Base-by-base conservation (phyloP, 805 yeast genomes). In the Kluyveromyces starmeri region DNA sequence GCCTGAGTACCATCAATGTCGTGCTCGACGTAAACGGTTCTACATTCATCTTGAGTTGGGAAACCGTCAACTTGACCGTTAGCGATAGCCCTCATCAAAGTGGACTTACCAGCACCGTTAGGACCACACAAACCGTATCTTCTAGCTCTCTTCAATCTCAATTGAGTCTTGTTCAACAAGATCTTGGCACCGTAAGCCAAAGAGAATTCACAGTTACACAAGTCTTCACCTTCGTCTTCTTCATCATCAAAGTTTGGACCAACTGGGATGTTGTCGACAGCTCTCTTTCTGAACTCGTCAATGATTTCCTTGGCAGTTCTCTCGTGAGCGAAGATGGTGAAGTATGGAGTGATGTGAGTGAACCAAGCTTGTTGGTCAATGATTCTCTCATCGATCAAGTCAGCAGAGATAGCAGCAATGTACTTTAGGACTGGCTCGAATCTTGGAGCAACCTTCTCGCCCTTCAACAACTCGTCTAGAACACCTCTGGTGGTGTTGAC, bases 141-240 rank as follows among this genome's bases (percentile, higher is more conserved):
- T 75, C 96, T 88, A 73, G 83, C 92, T 76, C 95, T 81, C 86
- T 85, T 86, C 65, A 92, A 82, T 73, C 98, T 86, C 67, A 92
- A 79, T 75, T 89, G 96, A 55, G 98, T 92, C 73, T 92, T 89
- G 89, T 92, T 92, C 70, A 92, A 85, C 73, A 92, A 78, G 77
- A 92, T 92, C 84, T 92, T 92, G 62, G 98, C 98, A 89, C 98
- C 99, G 71, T 92, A 92, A 68, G 99, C 99, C 61, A 92, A 78
- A 43, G 98, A 92, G 88, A 92, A 92, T 80, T 92, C 98, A 83
- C 97, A 89, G 95, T 92, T 92, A 81, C 98, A 92, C 63, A 92
- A 77, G 65, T 92, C 97, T 75, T 92, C 97, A 73, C 97, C 98
- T 64, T 92, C 97, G 63, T 86, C 96, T 63, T 81, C 92, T 68